Conservation (phyloP, 345 rosid species). For the Lepidium didymum region DNA sequence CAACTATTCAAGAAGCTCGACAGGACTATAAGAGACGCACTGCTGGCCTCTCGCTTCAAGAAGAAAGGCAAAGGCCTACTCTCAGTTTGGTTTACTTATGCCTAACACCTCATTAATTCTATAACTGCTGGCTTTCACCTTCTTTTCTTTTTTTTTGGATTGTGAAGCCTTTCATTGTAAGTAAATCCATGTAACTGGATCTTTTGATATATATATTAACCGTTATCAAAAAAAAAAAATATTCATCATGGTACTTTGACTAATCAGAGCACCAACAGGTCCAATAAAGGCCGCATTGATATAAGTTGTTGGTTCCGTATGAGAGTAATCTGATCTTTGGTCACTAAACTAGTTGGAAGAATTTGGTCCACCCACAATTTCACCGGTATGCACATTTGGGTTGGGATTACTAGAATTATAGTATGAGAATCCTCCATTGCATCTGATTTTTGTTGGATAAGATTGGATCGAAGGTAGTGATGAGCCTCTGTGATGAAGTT, state of each 20-base stretch:
- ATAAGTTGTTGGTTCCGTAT: constrained; percentile 63
- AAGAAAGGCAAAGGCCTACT: too few species aligned
- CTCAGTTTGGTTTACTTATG: too few species aligned
- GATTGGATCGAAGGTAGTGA: constrained; percentile 49
- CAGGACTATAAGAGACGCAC: too few species aligned
- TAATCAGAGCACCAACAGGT: constrained; percentile 46
- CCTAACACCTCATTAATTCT: too few species aligned
- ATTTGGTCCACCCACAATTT: constrained; percentile 81
- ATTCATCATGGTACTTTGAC: neutral
- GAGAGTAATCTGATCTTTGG: constrained; percentile 51
- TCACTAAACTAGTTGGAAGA: constrained; percentile 44
- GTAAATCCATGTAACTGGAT: too few species aligned
- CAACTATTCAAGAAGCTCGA: too few species aligned
- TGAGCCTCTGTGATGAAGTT: constrained; percentile 74
- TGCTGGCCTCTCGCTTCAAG: too few species aligned
- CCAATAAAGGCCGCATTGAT: constrained; percentile 61
- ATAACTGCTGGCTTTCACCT: too few species aligned
- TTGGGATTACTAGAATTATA: constrained; percentile 42
- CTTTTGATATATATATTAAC: too few species aligned
- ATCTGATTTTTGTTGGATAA: constrained; percentile 41
- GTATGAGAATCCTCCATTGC: constrained; percentile 44
- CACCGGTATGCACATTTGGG: constrained; percentile 61
- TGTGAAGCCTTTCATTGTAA: too few species aligned
- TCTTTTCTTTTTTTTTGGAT: too few species aligned
- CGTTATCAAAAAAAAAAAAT: too few species aligned